phyloP scores from a whole-genome alignment of 2,329 filamentous ascomycete genomes.

The Metarhizium humberi region DNA sequence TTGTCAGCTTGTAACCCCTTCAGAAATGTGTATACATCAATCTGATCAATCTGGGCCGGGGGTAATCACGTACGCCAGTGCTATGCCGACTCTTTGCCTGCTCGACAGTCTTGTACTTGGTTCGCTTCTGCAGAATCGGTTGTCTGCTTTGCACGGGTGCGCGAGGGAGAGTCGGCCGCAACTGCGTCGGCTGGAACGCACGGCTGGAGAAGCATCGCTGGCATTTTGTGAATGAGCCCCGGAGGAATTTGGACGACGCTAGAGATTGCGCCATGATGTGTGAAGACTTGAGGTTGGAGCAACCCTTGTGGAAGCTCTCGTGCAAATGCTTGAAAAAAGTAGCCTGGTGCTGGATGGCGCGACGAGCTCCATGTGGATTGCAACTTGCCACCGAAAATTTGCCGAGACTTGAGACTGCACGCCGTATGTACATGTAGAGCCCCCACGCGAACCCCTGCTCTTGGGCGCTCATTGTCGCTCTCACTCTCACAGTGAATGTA shows the following conservation, averaged over 20 bases:
- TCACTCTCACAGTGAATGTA: background rate
- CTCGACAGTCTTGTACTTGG: slow-evolving; percentile 44
- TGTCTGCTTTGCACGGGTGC: slow-evolving; percentile 22
- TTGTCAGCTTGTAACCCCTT: slow-evolving; percentile 14
- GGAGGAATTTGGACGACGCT: slow-evolving; percentile 25
- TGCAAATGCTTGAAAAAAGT: background rate
- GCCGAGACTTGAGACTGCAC: slow-evolving; percentile 1
- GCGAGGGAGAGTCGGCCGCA: slow-evolving; percentile 24
- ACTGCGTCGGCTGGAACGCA: slow-evolving; percentile 24
- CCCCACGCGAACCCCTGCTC: background rate
- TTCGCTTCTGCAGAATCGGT: slow-evolving; percentile 27
- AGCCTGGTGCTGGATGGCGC: background rate
- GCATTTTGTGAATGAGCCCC: slow-evolving; percentile 24
- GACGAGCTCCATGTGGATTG: background rate
- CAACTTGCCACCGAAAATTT: slow-evolving; percentile 9
- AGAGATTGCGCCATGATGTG: slow-evolving; percentile 29
- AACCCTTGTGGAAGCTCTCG: background rate
- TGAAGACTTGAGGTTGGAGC: background rate
- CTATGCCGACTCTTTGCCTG: slow-evolving; percentile 49
- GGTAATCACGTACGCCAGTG: slow-evolving; percentile 36
- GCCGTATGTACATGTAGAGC: background rate
- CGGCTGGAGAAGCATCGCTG: slow-evolving; percentile 31
- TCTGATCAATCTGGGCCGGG: background rate
- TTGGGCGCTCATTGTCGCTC: background rate
- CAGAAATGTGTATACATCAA: background rate